Conservation (phyloP, 192 early-diverging fungal species). For the Glomus cerebriforme region DNA sequence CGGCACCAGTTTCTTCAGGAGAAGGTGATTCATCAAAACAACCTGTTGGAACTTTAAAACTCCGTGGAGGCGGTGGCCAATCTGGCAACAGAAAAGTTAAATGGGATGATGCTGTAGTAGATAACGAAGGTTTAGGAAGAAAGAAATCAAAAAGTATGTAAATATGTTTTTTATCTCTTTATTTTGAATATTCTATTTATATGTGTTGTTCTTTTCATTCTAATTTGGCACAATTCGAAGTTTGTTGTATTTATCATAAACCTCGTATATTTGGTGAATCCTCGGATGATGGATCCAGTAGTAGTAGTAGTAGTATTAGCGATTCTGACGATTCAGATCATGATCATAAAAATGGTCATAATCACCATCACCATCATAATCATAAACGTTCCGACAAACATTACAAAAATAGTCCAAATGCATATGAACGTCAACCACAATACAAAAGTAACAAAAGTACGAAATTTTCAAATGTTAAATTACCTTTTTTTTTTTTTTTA, state of each 20-base stretch:
- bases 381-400: conserved; percentile 19
- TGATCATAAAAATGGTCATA: neutral
- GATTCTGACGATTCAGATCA: conserved; percentile 4
- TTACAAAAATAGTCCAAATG: conserved; percentile 38
- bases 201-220: too few relatives aligned
- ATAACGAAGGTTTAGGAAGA: conserved; percentile 65
- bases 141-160: conserved; percentile 65
- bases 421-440: conserved; percentile 45
- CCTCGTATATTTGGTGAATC: conserved; percentile 48
- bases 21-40: neutral
- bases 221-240: conserved; percentile 34
- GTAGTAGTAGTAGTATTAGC: conserved; percentile 7
- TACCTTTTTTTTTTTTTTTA: neutral
- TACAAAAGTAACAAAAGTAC: too few relatives aligned
- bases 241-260: conserved; percentile 72
- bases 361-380: conserved; percentile 29
- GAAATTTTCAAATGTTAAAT: too few relatives aligned
- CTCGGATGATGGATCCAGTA: conserved; percentile 37
- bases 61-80: conserved; percentile 45
- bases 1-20: neutral
- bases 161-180: neutral
- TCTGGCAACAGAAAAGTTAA: conserved; percentile 45
- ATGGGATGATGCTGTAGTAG: conserved; percentile 62
- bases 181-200: neutral
- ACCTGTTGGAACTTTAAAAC: conserved; percentile 45